Evolutionary conservation across 164 flowering plant genomes (phyloP).

Genomic region (Saururus chinensis): DNA sequence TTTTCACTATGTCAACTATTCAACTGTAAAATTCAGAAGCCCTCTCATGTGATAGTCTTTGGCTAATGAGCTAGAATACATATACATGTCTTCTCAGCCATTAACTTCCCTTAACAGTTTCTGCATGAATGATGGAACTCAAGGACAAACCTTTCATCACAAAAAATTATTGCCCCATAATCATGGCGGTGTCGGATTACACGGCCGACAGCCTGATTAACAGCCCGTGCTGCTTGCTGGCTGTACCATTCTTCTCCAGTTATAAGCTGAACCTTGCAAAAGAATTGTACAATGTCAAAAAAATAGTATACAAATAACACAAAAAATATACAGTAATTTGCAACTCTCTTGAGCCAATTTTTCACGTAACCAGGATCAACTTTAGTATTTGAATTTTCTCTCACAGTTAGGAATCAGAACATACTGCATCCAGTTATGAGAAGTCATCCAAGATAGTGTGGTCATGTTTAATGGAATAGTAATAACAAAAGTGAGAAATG

Average conservation of each 20-base stretch:
- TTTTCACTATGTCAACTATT: too few relatives aligned
- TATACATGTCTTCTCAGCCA: background rate
- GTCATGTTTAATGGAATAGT: too few relatives aligned
- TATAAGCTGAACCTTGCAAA: conserved; percentile 26
- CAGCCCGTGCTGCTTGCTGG: conserved; percentile 92
- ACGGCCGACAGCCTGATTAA: conserved; percentile 98
- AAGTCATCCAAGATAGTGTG: too few relatives aligned
- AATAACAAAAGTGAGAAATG: too few relatives aligned
- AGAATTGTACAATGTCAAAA: background rate
- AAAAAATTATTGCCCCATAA: conserved; percentile 89
- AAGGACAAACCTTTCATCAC: conserved; percentile 83
- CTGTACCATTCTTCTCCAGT: conserved; percentile 93
- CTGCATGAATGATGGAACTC: background rate
- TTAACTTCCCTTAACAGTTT: background rate
- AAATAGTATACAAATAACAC: too few relatives aligned
- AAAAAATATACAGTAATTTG: too few relatives aligned
- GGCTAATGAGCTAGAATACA: background rate
- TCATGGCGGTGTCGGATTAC: conserved; percentile 96
- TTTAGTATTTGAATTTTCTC: background rate
- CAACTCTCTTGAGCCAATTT: too few relatives aligned
- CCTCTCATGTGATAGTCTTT: too few relatives aligned
- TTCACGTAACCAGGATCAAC: background rate
- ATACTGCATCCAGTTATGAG: background rate
- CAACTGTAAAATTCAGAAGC: too few relatives aligned
- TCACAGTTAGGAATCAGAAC: background rate